Conservation (phyloP, 805 yeast genomes). For the Pichia gijzeniarum region DNA sequence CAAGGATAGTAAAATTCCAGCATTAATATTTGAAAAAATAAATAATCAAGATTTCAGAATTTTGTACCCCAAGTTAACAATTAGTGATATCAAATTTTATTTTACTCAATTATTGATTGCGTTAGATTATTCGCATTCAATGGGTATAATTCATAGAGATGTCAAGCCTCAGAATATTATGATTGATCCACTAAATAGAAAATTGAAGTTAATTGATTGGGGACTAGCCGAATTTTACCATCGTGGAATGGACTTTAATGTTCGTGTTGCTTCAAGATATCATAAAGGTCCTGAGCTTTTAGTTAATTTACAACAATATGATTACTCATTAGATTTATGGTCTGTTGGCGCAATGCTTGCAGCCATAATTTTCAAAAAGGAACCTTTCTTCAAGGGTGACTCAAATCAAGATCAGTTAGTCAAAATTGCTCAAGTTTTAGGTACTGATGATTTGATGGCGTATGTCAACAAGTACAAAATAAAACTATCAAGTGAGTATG, state of each 20-base stretch:
- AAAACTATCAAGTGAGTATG: constrained; percentile 69
- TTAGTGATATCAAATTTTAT: constrained; percentile 72
- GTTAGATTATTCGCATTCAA: constrained; percentile 81
- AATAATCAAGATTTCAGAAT: constrained; percentile 82
- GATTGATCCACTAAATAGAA: constrained; percentile 68
- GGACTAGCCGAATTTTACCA: constrained; percentile 93
- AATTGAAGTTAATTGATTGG: constrained; percentile 83
- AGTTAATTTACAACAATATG: constrained; percentile 77
- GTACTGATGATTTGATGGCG: constrained; percentile 65
- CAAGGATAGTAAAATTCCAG: constrained; percentile 78
- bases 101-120: constrained; percentile 79
- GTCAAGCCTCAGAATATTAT: constrained; percentile 91
- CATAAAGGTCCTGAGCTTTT: constrained; percentile 89
- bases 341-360: constrained; percentile 90
- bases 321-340: constrained; percentile 87
- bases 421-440: constrained; percentile 81
- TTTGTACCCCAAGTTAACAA: constrained; percentile 72
- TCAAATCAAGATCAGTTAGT: constrained; percentile 89
- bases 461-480: constrained; percentile 68
- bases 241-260: constrained; percentile 83
- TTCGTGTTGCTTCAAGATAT: constrained; percentile 85
- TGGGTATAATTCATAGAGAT: constrained; percentile 94
- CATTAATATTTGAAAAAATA: constrained; percentile 78
- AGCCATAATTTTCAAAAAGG: constrained; percentile 79
- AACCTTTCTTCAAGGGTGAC: constrained; percentile 89